Evolutionary conservation across 768 basidiomycete species (phyloP).

Genomic region (Agaricus sinodeliciosus): DNA sequence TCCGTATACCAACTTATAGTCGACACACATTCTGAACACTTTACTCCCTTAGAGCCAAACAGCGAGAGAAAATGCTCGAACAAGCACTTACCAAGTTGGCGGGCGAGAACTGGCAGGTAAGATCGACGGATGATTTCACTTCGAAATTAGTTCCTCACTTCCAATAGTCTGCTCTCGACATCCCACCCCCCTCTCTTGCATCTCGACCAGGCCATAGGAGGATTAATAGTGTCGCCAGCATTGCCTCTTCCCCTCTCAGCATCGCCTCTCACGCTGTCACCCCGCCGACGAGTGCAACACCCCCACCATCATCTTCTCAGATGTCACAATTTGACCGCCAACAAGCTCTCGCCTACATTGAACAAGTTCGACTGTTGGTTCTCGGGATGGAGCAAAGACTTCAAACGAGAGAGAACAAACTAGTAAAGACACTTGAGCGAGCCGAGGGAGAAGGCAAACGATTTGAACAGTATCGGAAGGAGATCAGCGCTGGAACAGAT

Average conservation of each 20-base stretch:
- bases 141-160: not conserved
- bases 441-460: conserved; percentile 54
- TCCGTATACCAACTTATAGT: conserved; percentile 20
- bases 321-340: conserved; percentile 21
- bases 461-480: conserved; percentile 44
- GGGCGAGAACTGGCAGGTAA: conserved; percentile 80
- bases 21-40: not conserved
- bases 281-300: conserved; percentile 1
- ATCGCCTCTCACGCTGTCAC: not conserved
- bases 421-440: conserved; percentile 50
- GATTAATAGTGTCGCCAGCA: conserved; percentile 24
- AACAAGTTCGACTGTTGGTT: conserved; percentile 61
- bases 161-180: conserved; percentile 25
- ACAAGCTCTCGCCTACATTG: conserved; percentile 51
- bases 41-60: conserved; percentile 39
- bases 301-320: conserved; percentile 4
- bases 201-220: conserved; percentile 17
- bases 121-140: conserved; percentile 13
- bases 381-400: conserved; percentile 74
- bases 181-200: conserved; percentile 18
- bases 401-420: conserved; percentile 53
- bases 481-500: conserved; percentile 15
- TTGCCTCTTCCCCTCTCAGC: conserved; percentile 11
- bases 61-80: conserved; percentile 74
- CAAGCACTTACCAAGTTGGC: conserved; percentile 61